Percentiles rank a stretch among this genome's conserved stretches.
Conservation (phyloP, 176 grass and related monocot species). For the Saccharum spontaneum region DNA sequence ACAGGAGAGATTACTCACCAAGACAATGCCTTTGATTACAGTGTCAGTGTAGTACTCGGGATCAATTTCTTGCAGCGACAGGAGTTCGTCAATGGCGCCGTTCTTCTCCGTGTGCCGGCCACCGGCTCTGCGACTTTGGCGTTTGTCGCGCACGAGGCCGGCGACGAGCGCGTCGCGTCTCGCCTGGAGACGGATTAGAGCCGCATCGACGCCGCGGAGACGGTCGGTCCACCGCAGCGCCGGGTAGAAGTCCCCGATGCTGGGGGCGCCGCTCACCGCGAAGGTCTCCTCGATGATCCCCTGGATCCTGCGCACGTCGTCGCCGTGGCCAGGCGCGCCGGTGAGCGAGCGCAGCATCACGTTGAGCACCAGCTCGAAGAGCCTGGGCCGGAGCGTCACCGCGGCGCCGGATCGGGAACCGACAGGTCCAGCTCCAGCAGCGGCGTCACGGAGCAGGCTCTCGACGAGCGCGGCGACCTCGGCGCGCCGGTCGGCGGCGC, state of each 20-base stretch:
- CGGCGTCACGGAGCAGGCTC: conserved; percentile 29
- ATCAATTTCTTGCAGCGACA: conserved; percentile 43
- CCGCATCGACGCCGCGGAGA: conserved; percentile 21
- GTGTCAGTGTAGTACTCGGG: conserved; percentile 54
- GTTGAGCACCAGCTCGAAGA: conserved; percentile 49
- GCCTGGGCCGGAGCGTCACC: conserved; percentile 37
- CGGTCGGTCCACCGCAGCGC: conserved; percentile 44
- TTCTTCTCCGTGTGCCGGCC: not conserved
- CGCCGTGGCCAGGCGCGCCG: not conserved
- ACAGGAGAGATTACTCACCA: conserved; percentile 34
- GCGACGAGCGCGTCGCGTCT: conserved; percentile 42
- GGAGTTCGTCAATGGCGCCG: conserved; percentile 50
- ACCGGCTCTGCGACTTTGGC: not conserved
- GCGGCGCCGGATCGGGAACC: too few relatives aligned
- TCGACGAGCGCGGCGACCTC: conserved; percentile 41
- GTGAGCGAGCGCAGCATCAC: conserved; percentile 44
- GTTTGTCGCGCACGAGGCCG: conserved; percentile 19
- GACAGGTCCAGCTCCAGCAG: too few relatives aligned
- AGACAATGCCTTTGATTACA: conserved; percentile 48
- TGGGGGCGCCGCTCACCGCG: conserved; percentile 26
- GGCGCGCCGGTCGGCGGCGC: conserved; percentile 33
- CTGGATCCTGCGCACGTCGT: conserved; percentile 28
- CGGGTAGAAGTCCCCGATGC: conserved; percentile 50
- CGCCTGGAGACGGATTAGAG: not conserved
- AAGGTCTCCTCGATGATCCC: conserved; percentile 46